Base-by-base conservation (phyloP, 345 rosid species). In the Populus pruinosa region DNA sequence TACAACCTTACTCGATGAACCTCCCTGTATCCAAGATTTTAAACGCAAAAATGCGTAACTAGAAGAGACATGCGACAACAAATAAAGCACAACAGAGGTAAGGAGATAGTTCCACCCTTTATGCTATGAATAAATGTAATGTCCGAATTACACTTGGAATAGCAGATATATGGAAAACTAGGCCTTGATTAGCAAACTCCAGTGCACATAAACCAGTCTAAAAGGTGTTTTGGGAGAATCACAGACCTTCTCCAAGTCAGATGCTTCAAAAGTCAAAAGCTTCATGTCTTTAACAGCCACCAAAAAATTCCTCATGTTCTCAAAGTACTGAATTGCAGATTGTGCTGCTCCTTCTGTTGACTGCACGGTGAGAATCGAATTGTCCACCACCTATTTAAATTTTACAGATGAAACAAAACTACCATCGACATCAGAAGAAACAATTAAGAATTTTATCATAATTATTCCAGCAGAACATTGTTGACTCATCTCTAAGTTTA, bases 221-320 rank as follows among this genome's bases (percentile, higher is more conserved):
- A 14, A 44, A 27, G 7, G 8, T 2, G 5, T 49, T 73, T 63
- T 50, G 14, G 65, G 53, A 39, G 55, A 70, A 73, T 25, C 41
- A 29, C 71, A 12, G 79, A 93, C 99, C 95, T 96, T 93, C 83
- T 96, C 99, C 23, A 93, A 75, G 77, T 93, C 98, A 70, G 99
- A 91, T 70, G 97, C 98, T 83, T 93, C 98, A 81, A 96, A 96
- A 29, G 97, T 92, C 87, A 96, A 82, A 75, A 96, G 98, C 88
- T 96, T 91, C 99, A 96, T 92, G 70, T 90, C 87, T 72, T 90
- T 94, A 20, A 96, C 97, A 78, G 98, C 98, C 73, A 86, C 88
- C 43, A 96, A 90, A 83, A 96, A 96, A 74, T 96, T 96, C 81
- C 99, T 92, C 99, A 92, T 96, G 87, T 96, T 96, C 79, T 96